phyloP scores from a whole-genome alignment of 2,329 filamentous ascomycete species.

The Trichoderma pleuroti region DNA sequence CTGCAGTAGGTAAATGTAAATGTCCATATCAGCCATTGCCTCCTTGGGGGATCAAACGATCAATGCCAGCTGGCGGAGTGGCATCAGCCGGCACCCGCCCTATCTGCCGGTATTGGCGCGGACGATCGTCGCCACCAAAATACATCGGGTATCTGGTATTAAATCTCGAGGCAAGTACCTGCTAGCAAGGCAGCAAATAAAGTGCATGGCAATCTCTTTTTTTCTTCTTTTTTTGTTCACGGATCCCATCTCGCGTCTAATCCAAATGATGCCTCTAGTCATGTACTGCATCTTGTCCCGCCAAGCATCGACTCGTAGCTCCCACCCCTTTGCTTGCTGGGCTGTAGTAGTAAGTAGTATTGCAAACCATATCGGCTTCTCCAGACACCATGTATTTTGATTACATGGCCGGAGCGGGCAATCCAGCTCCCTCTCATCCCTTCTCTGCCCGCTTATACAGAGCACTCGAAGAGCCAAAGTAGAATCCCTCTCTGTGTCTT shows the following conservation, averaged over 20 bases:
- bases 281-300: neutral
- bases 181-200: neutral
- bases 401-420: neutral
- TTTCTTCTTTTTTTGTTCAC: neutral
- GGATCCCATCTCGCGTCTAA: neutral
- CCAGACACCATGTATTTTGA: neutral
- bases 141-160: conserved; percentile 13
- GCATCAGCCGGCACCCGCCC: conserved; percentile 13
- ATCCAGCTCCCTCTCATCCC: neutral
- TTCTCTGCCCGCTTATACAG: neutral
- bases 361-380: neutral
- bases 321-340: neutral
- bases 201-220: neutral
- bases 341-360: neutral
- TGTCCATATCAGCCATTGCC: too few species aligned
- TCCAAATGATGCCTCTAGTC: neutral
- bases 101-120: conserved; percentile 16
- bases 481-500: neutral
- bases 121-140: conserved; percentile 17
- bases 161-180: neutral
- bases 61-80: conserved; percentile 10
- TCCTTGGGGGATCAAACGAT: neutral
- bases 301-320: neutral
- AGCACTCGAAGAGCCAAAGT: too few species aligned
- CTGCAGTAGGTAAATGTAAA: too few species aligned